These are phyloP conservation scores for Collybia nuda DNA, from an alignment of 768 basidiomycete genomes.

Conservation along the genomic window DNA sequence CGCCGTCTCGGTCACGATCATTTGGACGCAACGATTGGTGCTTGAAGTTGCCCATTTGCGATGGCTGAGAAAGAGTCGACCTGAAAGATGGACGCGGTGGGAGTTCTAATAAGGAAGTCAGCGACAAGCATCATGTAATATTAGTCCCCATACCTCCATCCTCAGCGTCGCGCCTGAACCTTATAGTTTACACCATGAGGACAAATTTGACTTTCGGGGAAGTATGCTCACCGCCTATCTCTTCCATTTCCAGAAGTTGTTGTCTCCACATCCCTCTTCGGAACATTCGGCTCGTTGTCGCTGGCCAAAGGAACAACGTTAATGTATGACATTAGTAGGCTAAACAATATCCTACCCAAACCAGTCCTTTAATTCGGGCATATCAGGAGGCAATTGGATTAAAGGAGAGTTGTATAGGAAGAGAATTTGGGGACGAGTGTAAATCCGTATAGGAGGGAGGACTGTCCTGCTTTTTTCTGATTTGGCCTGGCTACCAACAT, in stretches of 20 bases:
- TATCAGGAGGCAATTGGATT: slow-evolving; percentile 65
- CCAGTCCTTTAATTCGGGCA: slow-evolving; percentile 86
- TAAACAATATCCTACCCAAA: slow-evolving; percentile 66
- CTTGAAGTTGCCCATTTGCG: slow-evolving; percentile 93
- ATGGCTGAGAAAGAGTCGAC: slow-evolving; percentile 73
- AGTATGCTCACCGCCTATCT: slow-evolving; percentile 60
- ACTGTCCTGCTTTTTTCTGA: slow-evolving; percentile 26
- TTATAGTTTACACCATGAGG: slow-evolving; percentile 19
- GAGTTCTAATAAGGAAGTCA: slow-evolving; percentile 35
- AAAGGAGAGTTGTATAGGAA: slow-evolving; percentile 72
- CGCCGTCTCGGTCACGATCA: slow-evolving; percentile 56
- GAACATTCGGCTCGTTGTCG: slow-evolving; percentile 63
- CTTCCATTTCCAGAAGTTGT: slow-evolving; percentile 49
- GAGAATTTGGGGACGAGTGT: slow-evolving; percentile 70
- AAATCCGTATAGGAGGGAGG: slow-evolving; percentile 55
- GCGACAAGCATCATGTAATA: slow-evolving; percentile 1
- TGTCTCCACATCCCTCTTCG: slow-evolving; percentile 73
- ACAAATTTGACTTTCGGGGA: slow-evolving; percentile 1
- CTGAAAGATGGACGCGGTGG: slow-evolving; percentile 68
- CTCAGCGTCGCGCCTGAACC: slow-evolving; percentile 76
- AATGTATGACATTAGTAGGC: slow-evolving; percentile 19
- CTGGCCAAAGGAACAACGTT: slow-evolving; percentile 21
- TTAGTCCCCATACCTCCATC: slow-evolving; percentile 55
- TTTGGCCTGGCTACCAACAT: slow-evolving; percentile 17
- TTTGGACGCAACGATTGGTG: slow-evolving; percentile 77